Evolutionary conservation across 108 stramenopile genomes (phyloP).

Genomic region (Cyclotella kingstonii): DNA sequence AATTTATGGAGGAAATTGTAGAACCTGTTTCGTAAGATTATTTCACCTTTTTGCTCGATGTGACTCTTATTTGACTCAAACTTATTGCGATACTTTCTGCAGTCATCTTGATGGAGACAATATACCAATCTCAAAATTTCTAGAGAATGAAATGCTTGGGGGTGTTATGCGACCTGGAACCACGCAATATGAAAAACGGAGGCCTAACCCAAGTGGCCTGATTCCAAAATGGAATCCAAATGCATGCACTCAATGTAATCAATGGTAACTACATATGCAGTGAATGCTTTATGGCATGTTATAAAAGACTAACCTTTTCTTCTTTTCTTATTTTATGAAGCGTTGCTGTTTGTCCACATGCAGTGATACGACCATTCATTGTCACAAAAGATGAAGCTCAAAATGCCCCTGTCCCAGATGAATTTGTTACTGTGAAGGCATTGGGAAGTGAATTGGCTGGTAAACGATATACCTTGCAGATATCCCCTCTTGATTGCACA

Average conservation of each 20-base stretch:
- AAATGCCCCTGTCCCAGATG: conserved; percentile 46
- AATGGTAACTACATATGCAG: conserved; percentile 36
- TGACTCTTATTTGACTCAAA: background rate
- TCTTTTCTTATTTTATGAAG: background rate
- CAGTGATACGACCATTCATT: conserved; percentile 61
- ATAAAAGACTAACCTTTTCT: too few species aligned
- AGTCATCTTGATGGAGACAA: conserved; percentile 53
- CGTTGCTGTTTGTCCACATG: conserved; percentile 62
- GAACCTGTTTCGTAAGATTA: conserved; percentile 45
- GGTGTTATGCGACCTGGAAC: conserved; percentile 59
- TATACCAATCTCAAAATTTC: conserved; percentile 57
- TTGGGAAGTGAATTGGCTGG: conserved; percentile 51
- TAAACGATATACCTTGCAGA: conserved; percentile 52
- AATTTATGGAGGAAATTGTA: conserved; percentile 57
- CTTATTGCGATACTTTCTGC: background rate
- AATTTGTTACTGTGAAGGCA: conserved; percentile 50
- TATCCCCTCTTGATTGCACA: conserved; percentile 64
- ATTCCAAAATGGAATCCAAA: conserved; percentile 53
- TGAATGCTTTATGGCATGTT: too few species aligned
- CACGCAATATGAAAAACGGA: conserved; percentile 51
- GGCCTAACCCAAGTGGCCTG: conserved; percentile 48
- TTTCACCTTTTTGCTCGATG: background rate
- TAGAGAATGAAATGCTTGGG: conserved; percentile 61
- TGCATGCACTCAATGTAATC: conserved; percentile 65
- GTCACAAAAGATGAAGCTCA: conserved; percentile 56